These are phyloP conservation scores for Penicillium fimorum DNA, from an alignment of 495 filamentous ascomycete species.

Conservation along the genomic window DNA sequence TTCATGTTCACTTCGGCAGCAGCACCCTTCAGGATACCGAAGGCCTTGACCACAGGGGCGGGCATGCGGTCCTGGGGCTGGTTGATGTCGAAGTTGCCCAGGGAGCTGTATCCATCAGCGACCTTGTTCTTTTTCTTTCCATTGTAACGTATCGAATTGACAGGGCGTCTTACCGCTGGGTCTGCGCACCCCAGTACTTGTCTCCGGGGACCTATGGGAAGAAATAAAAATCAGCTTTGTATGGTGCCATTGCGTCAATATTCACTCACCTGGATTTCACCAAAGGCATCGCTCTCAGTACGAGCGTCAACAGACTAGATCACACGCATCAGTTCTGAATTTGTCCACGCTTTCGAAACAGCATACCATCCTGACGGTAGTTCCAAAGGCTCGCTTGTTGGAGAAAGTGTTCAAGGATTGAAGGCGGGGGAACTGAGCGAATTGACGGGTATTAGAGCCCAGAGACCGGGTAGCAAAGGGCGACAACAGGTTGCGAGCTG, in stretches of 20 bases:
- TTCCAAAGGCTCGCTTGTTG: slow-evolving; percentile 45
- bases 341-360: slow-evolving; percentile 2
- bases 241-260: not conserved
- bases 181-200: slow-evolving; percentile 99
- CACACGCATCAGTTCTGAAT: slow-evolving; percentile 14
- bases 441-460: slow-evolving; percentile 37
- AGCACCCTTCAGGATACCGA: slow-evolving; percentile 96
- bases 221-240: slow-evolving; percentile 24
- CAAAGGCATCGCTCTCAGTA: slow-evolving; percentile 95
- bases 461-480: slow-evolving; percentile 33
- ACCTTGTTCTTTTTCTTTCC: not conserved
- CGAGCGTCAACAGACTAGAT: slow-evolving; percentile 48
- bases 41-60: slow-evolving; percentile 83
- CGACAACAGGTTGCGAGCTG: slow-evolving; percentile 35
- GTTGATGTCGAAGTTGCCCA: slow-evolving; percentile 98
- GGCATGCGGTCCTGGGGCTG: slow-evolving; percentile 99
- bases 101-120: slow-evolving; percentile 53
- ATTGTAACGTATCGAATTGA: slow-evolving; percentile 5
- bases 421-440: slow-evolving; percentile 43
- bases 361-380: slow-evolving; percentile 46
- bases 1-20: slow-evolving; percentile 95
- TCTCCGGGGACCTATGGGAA: slow-evolving; percentile 73
- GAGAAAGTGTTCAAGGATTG: slow-evolving; percentile 35
- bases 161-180: slow-evolving; percentile 65
- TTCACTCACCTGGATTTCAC: slow-evolving; percentile 68